Conservation (phyloP, 148 eudicot species). For the Agrostemma githago region DNA sequence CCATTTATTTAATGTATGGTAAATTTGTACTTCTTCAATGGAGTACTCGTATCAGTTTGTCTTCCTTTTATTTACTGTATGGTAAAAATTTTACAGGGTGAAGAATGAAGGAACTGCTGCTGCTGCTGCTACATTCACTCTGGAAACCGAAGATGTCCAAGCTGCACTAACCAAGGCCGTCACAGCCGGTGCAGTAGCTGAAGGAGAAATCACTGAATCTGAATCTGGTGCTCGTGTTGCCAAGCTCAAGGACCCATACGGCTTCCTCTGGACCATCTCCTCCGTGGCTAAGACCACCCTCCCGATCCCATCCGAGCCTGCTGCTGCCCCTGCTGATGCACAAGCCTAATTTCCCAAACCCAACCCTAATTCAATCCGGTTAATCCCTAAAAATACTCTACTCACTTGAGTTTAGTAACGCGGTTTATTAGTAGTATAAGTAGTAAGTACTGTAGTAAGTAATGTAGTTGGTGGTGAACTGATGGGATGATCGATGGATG, state of each 20-base stretch:
- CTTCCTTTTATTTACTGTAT: too few relatives aligned
- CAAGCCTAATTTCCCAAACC: constrained; percentile 27
- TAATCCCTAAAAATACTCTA: neutral
- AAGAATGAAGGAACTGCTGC: constrained; percentile 34
- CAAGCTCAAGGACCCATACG: constrained; percentile 76
- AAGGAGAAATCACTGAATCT: constrained; percentile 43
- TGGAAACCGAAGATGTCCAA: constrained; percentile 63
- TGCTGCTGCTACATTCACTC: constrained; percentile 35
- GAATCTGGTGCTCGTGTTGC: constrained; percentile 56
- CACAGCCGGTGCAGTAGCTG: constrained; percentile 57
- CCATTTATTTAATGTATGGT: too few relatives aligned
- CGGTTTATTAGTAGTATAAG: too few relatives aligned
- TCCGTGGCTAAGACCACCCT: constrained; percentile 32
- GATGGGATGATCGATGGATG: neutral
- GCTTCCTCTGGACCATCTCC: constrained; percentile 57
- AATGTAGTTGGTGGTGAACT: neutral
- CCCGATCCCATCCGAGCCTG: neutral
- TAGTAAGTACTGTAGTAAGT: neutral
- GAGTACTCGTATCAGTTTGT: too few relatives aligned
- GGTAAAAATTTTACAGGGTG: constrained; percentile 22
- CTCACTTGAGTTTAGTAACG: neutral
- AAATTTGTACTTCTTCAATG: too few relatives aligned
- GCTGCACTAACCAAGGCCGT: constrained; percentile 59
- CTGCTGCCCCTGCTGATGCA: constrained; percentile 30
- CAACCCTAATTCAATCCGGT: neutral